phyloP scores from a whole-genome alignment of 345 rosid species.

The Rhodomyrtus tomentosa region DNA sequence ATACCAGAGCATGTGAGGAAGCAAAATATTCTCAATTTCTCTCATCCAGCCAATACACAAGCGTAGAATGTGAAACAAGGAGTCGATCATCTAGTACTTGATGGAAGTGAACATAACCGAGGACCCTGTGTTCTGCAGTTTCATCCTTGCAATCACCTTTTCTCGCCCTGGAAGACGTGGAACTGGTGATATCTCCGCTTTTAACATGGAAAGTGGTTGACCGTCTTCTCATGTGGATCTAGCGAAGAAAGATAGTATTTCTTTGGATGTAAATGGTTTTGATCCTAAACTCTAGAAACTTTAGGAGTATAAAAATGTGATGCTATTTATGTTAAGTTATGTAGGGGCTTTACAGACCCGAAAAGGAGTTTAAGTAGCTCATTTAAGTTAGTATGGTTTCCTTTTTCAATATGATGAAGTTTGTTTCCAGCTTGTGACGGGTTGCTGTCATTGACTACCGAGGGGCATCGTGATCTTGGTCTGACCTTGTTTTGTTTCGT shows the following conservation, averaged over 20 bases:
- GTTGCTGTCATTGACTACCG: background rate
- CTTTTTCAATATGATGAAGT: background rate
- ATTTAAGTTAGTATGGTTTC: conserved; percentile 5
- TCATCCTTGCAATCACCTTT: background rate
- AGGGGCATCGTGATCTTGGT: background rate
- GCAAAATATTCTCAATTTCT: conserved; percentile 27
- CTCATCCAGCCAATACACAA: conserved; percentile 24
- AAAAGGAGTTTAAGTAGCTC: background rate
- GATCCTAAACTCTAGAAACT: background rate
- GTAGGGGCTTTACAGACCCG: conserved; percentile 6
- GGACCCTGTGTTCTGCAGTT: background rate
- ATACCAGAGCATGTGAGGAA: conserved; percentile 65
- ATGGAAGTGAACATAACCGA: background rate
- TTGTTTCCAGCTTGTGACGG: background rate
- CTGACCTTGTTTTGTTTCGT: background rate
- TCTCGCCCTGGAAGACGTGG: background rate
- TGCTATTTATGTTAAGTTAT: conserved; percentile 9
- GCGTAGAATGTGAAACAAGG: background rate
- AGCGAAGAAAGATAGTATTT: background rate
- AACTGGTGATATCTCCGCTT: background rate
- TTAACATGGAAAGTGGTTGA: background rate
- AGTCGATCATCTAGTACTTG: background rate
- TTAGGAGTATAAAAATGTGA: conserved; percentile 11
- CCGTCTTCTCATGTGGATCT: background rate
- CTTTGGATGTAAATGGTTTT: background rate